phyloP scores from a whole-genome alignment of 2,329 filamentous ascomycete species.

The Neofusicoccum sp. region DNA sequence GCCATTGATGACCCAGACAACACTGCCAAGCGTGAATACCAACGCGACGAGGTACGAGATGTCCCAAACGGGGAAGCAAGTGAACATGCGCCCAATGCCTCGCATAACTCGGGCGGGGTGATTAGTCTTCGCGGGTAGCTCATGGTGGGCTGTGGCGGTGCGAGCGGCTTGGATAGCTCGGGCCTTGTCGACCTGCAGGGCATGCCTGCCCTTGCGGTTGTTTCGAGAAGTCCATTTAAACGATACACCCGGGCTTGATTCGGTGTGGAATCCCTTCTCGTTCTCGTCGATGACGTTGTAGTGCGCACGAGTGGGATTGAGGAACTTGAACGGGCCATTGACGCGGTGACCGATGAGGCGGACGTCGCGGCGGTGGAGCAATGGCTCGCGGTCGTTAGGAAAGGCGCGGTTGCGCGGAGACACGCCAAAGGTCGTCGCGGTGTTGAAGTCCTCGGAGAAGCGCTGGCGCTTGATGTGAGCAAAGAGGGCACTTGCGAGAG shows the following conservation, averaged over 20 bases:
- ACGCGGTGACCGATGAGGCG: slow-evolving; percentile 29
- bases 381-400: slow-evolving; percentile 30
- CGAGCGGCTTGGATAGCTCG: slow-evolving; percentile 19
- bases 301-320: slow-evolving; percentile 54
- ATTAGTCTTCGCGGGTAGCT: slow-evolving; percentile 37
- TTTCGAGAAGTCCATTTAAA: slow-evolving; percentile 48
- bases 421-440: not conserved
- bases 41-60: slow-evolving; percentile 59
- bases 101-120: slow-evolving; percentile 34
- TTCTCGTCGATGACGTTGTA: slow-evolving; percentile 26
- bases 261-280: not conserved
- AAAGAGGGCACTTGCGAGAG: not conserved
- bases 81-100: slow-evolving; percentile 53
- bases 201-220: slow-evolving; percentile 48
- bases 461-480: not conserved
- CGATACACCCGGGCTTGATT: not conserved
- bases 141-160: not conserved
- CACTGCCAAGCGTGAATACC: slow-evolving; percentile 55
- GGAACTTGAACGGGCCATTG: slow-evolving; percentile 48
- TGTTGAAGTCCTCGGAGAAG: slow-evolving; percentile 13
- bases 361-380: slow-evolving; percentile 28
- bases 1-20: slow-evolving; percentile 55
- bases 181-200: slow-evolving; percentile 34
- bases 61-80: slow-evolving; percentile 58
- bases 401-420: slow-evolving; percentile 33